These are phyloP conservation scores for Monoraphidium neglectum DNA, from an alignment of 139 green algal species.

Conservation along the genomic window DNA sequence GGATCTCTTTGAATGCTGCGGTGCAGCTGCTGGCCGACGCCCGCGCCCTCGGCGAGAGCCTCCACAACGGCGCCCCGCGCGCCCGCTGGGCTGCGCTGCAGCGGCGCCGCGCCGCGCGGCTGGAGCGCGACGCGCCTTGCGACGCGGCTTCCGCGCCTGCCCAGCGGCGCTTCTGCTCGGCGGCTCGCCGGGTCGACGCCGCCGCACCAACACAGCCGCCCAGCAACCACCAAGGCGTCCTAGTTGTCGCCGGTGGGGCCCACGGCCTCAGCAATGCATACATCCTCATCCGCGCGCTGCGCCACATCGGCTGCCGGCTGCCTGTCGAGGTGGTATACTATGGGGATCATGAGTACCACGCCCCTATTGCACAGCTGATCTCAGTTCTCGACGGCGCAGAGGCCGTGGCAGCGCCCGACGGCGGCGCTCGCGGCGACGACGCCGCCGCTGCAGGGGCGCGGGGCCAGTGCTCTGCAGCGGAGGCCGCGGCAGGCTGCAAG, in stretches of 20 bases:
- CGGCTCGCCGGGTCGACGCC: too few relatives aligned
- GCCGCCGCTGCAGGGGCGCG: neutral
- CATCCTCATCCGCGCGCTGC: constrained; percentile 16
- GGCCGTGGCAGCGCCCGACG: neutral
- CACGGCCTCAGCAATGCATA: constrained; percentile 20
- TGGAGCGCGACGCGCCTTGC: too few relatives aligned
- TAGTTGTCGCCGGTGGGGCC: constrained; percentile 14
- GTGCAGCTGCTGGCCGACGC: too few relatives aligned
- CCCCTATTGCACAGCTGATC: neutral
- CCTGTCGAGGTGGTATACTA: constrained; percentile 29
- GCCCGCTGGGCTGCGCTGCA: too few relatives aligned
- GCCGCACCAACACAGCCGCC: too few relatives aligned
- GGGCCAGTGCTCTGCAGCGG: neutral
- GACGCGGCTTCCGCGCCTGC: too few relatives aligned
- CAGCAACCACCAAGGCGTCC: constrained; percentile 10
- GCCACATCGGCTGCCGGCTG: neutral
- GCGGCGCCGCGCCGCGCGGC: too few relatives aligned
- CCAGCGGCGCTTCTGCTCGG: too few relatives aligned
- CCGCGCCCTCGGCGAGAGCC: too few relatives aligned
- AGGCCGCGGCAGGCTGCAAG: neutral
- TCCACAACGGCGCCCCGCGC: too few relatives aligned
- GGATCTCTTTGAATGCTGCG: too few relatives aligned
- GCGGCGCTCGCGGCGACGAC: neutral
- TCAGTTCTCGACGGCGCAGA: neutral
- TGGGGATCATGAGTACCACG: constrained; percentile 3